phyloP scores from a whole-genome alignment of 2,329 filamentous ascomycete genomes.

The Aspergillus unguis region DNA sequence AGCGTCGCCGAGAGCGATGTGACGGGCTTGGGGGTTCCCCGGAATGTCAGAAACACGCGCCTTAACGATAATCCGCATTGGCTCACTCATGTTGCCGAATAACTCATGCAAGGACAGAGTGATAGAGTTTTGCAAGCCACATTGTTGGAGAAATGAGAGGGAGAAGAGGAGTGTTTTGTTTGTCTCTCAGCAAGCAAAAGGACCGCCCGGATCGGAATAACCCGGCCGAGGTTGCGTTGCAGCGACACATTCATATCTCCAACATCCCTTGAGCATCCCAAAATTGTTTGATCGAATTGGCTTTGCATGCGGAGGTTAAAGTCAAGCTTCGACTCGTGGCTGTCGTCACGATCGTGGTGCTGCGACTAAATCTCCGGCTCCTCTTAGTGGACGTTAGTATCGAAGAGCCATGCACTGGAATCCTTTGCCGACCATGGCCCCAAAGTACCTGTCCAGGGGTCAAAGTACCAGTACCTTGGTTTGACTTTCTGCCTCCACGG shows the following conservation, averaged over 20 bases:
- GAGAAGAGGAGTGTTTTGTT: background rate
- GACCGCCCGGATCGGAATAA: background rate
- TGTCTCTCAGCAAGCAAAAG: background rate
- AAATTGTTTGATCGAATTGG: no score
- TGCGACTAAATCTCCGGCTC: background rate
- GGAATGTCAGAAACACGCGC: constrained; percentile 19
- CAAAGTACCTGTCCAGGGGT: constrained; percentile 1
- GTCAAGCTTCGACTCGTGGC: background rate
- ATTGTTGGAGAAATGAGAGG: background rate
- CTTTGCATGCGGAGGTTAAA: background rate
- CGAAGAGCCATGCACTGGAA: background rate
- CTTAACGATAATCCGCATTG: constrained; percentile 16
- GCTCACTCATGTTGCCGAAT: background rate
- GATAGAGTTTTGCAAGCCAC: background rate
- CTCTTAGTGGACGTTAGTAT: constrained; percentile 3
- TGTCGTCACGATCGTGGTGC: background rate
- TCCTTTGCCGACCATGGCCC: background rate
- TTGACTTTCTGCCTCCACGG: background rate
- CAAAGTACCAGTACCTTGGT: constrained; percentile 8
- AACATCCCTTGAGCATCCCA: no score
- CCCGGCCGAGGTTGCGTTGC: no score
- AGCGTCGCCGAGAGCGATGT: constrained; percentile 16
- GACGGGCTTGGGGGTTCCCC: constrained; percentile 18
- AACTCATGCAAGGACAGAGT: no score
- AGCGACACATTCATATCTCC: no score